Base-by-base conservation (phyloP, 164 flowering plant species). In the Hamamelis virginiana region DNA sequence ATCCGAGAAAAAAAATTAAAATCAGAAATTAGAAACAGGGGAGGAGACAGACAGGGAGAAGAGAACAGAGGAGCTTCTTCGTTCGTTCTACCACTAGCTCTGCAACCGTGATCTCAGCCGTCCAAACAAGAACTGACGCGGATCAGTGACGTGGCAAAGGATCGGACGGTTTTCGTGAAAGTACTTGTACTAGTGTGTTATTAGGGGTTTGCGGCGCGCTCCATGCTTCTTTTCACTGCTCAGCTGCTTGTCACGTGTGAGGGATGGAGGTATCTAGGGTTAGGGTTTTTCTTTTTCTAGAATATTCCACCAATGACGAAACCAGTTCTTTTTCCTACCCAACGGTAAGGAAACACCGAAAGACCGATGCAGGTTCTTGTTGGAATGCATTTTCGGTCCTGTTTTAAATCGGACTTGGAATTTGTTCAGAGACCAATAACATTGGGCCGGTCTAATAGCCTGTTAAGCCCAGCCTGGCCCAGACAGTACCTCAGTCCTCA, bases 91-190 rank as follows among this genome's bases (percentile, higher is more conserved):
- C 78, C 81, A 81, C 82, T 77, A 72, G 71, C 75, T 66, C 81
- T 72, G 79, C 67, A 78, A 76, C 58, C 65, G 25, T 38, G 62
- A 83, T 83, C 86, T 69, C 58, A 59, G 66, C 88, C 85, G 86
- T 81, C 62, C 61, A 75, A 70, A 53, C 25, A 0, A 5, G 22
- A 27, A n/a, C 10, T 38, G 57, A 64, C 66, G 62, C 75, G 83
- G 86, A 86, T 86, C 65, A 70, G 51, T 86, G 90, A 82, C 86
- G 82, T 84, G 86, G 76, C 25, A 8, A 1, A 0, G 1, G 47
- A 83, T 80, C 84, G 74, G 72, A 84, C 82, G 82, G 82, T 50
- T 22, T 1, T 15, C 4, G 46, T 60, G 14, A 44, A 44, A 56
- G 68, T 52, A 61, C 63, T 25, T 58, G 71, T 66, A 47, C 9